Conservation (phyloP, 805 yeast species). For the Kuraishia borneana region DNA sequence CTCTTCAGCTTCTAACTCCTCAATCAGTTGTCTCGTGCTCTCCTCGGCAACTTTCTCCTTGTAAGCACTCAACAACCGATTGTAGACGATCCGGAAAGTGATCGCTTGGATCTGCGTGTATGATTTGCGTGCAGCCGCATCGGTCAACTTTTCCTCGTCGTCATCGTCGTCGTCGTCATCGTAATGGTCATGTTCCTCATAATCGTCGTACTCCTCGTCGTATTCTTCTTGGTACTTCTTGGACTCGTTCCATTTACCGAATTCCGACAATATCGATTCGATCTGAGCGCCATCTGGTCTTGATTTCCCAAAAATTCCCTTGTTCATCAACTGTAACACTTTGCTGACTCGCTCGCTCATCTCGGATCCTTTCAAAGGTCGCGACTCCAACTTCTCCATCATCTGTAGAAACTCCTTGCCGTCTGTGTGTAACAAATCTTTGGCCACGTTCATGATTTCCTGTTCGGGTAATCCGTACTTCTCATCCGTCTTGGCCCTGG, state of each 20-base stretch:
- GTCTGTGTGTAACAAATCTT: conserved; percentile 64
- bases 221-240: not conserved
- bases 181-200: conserved; percentile 15
- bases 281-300: not conserved
- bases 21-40: conserved; percentile 46
- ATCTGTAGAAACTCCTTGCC: conserved; percentile 71
- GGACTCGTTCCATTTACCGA: not conserved
- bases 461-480: conserved; percentile 8
- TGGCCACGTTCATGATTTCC: conserved; percentile 56
- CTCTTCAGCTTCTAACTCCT: conserved; percentile 64
- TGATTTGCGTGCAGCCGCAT: conserved; percentile 20
- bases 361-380: not conserved
- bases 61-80: conserved; percentile 62
- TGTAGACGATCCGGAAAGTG: conserved; percentile 68
- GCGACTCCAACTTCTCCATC: conserved; percentile 58
- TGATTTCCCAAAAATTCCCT: not conserved
- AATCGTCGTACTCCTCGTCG: conserved; percentile 5
- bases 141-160: conserved; percentile 38
- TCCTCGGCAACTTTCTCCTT: conserved; percentile 76
- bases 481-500: too few relatives aligned
- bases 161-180: conserved; percentile 25
- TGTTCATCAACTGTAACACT: not conserved
- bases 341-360: not conserved
- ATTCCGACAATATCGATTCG: not conserved
- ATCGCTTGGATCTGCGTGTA: conserved; percentile 71